A percentile compares a stretch with the other conserved stretches of the same genome.
Conservation (phyloP, 257 asterid species). For the Asclepias syriaca region DNA sequence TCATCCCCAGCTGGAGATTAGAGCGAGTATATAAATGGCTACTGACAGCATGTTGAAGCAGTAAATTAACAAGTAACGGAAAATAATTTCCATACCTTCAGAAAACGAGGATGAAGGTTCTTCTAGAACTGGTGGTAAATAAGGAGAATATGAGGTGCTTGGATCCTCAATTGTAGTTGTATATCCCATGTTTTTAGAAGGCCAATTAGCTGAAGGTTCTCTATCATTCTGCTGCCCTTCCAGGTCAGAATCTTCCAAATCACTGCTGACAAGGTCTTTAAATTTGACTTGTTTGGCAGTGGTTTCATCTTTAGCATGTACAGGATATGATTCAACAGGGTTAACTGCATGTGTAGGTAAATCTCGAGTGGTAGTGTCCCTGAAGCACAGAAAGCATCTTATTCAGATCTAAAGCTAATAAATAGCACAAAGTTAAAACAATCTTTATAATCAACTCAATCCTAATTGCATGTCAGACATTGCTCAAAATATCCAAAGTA, state of each 20-base stretch:
- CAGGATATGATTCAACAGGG: slow-evolving; percentile 39
- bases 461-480: background rate
- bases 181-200: slow-evolving; percentile 44
- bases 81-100: slow-evolving; percentile 56
- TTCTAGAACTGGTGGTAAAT: slow-evolving; percentile 90
- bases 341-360: slow-evolving; percentile 39
- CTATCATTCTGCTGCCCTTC: slow-evolving; percentile 51
- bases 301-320: slow-evolving; percentile 44
- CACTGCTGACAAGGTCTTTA: slow-evolving; percentile 70
- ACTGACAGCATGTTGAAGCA: slow-evolving; percentile 19
- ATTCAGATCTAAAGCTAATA: slow-evolving; percentile 9
- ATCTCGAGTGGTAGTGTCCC: slow-evolving; percentile 45
- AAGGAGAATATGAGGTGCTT: slow-evolving; percentile 68
- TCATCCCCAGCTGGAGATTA: slow-evolving; percentile 57
- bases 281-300: slow-evolving; percentile 74
- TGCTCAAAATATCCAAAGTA: background rate
- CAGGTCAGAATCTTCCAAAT: slow-evolving; percentile 59
- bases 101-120: slow-evolving; percentile 92
- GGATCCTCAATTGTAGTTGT: slow-evolving; percentile 63
- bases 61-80: slow-evolving; percentile 1
- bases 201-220: slow-evolving; percentile 57
- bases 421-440: slow-evolving; percentile 11
- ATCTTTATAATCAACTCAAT: background rate
- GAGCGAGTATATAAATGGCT: slow-evolving; percentile 14
- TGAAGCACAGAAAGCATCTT: slow-evolving; percentile 27